Conservation (phyloP, 1,284 basidiomycete species). For the Austroboletus olivaceoglutinosus region DNA sequence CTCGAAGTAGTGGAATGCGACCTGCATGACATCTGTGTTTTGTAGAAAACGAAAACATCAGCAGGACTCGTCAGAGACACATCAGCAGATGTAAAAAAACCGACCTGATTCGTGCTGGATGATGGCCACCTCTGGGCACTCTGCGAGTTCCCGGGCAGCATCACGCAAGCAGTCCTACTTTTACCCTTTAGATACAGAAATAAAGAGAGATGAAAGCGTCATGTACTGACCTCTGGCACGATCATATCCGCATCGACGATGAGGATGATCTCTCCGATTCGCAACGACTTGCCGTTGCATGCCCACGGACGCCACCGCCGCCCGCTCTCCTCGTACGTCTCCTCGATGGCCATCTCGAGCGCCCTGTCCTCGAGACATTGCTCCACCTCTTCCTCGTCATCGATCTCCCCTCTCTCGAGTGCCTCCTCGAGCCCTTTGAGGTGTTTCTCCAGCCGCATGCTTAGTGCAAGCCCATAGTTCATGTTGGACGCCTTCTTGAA, state of each 20-base stretch:
- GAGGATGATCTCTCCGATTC: conserved; percentile 64
- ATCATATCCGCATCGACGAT: conserved; percentile 84
- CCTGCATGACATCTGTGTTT: conserved; percentile 88
- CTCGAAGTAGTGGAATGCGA: conserved; percentile 84
- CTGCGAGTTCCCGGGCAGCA: conserved; percentile 76
- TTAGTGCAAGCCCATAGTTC: conserved; percentile 79
- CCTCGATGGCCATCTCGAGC: conserved; percentile 63
- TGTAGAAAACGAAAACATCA: no score
- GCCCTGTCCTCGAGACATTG: conserved; percentile 58
- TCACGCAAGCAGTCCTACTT: conserved; percentile 75
- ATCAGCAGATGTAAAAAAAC: no score
- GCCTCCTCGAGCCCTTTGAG: conserved; percentile 51
- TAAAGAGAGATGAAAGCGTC: neutral
- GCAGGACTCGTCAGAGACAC: no score
- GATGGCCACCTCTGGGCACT: conserved; percentile 71
- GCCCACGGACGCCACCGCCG: conserved; percentile 63
- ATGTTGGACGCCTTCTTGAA: conserved; percentile 92
- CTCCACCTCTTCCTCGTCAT: conserved; percentile 26
- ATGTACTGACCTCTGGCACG: conserved; percentile 54
- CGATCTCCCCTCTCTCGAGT: conserved; percentile 25
- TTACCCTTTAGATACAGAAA: conserved; percentile 60
- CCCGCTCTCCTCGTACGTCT: conserved; percentile 60
- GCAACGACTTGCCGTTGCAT: conserved; percentile 53
- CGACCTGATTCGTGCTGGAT: conserved; percentile 88
- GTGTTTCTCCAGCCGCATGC: conserved; percentile 71